Conservation (phyloP, 139 green algal genomes). For the Zygnema circumcarinatum region DNA sequence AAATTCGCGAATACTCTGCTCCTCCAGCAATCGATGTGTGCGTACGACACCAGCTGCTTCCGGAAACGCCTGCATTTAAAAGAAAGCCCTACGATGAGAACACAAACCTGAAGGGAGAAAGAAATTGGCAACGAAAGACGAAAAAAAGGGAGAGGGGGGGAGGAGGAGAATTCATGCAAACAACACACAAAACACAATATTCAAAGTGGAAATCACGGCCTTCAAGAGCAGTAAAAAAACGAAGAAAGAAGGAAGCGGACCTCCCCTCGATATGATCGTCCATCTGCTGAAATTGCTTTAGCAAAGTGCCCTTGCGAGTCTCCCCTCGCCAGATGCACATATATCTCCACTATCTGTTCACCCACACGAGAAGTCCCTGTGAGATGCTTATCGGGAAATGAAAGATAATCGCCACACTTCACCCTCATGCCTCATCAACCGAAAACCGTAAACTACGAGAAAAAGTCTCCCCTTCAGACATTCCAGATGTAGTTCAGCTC, state of each 20-base stretch:
- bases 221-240: not conserved
- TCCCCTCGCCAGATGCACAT: slow-evolving; percentile 79
- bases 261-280: slow-evolving; percentile 75
- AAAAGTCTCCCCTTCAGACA: too few relatives aligned
- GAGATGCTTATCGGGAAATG: not conserved
- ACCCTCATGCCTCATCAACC: not conserved
- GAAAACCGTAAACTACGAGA: too few relatives aligned
- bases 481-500: too few relatives aligned
- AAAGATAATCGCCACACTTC: not conserved
- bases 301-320: slow-evolving; percentile 75
- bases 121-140: not conserved
- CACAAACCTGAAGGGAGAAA: not conserved
- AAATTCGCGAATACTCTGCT: slow-evolving; percentile 39
- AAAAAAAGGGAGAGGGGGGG: too few relatives aligned
- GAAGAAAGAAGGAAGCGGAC: slow-evolving; percentile 53
- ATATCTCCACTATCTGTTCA: slow-evolving; percentile 75
- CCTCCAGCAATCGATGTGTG: slow-evolving; percentile 26
- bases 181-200: too few relatives aligned
- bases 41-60: slow-evolving; percentile 66
- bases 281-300: slow-evolving; percentile 79
- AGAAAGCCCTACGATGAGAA: not conserved
- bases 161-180: too few relatives aligned
- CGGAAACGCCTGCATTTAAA: slow-evolving; percentile 67
- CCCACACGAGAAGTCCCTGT: too few relatives aligned
- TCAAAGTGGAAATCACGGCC: too few relatives aligned